These are phyloP conservation scores for Hypoxylon crocopeplum DNA, from an alignment of 495 filamentous ascomycete species.

Conservation along the genomic window DNA sequence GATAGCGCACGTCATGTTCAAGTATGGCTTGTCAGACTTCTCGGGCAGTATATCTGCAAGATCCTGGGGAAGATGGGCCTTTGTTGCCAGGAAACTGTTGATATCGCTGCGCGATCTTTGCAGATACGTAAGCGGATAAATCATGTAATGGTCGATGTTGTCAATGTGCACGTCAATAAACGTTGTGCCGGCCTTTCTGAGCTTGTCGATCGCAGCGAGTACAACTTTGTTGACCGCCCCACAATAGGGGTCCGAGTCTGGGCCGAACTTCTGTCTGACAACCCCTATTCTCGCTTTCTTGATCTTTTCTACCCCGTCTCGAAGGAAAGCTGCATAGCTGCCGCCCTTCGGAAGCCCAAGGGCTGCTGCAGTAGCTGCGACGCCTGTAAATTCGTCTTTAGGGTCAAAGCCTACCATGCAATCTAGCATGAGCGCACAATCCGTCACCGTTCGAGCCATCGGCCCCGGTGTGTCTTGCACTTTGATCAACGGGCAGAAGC, in stretches of 20 bases:
- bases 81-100: constrained; percentile 41
- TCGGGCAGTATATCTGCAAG: constrained; percentile 23
- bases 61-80: constrained; percentile 31
- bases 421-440: constrained; percentile 45
- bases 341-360: constrained; percentile 34
- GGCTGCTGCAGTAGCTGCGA: constrained; percentile 26
- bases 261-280: constrained; percentile 40
- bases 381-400: constrained; percentile 38
- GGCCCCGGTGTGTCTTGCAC: constrained; percentile 47
- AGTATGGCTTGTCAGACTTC: constrained; percentile 19
- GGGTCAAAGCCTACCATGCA: constrained; percentile 45
- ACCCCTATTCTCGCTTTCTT: constrained; percentile 37
- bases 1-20: constrained; percentile 24
- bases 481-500: constrained; percentile 42
- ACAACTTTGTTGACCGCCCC: constrained; percentile 38
- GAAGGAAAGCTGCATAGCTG: constrained; percentile 38
- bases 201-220: constrained; percentile 24
- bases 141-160: constrained; percentile 42
- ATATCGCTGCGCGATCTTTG: constrained; percentile 44
- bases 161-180: constrained; percentile 42
- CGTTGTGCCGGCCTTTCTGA: constrained; percentile 24
- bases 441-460: constrained; percentile 45
- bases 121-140: constrained; percentile 26
- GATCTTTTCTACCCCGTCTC: constrained; percentile 13
- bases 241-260: constrained; percentile 30